Evolutionary conservation across 2,329 filamentous ascomycete species (phyloP), one percentile per base, ranked within the genome.

Genomic region (Ceratocystis ficicola): DNA sequence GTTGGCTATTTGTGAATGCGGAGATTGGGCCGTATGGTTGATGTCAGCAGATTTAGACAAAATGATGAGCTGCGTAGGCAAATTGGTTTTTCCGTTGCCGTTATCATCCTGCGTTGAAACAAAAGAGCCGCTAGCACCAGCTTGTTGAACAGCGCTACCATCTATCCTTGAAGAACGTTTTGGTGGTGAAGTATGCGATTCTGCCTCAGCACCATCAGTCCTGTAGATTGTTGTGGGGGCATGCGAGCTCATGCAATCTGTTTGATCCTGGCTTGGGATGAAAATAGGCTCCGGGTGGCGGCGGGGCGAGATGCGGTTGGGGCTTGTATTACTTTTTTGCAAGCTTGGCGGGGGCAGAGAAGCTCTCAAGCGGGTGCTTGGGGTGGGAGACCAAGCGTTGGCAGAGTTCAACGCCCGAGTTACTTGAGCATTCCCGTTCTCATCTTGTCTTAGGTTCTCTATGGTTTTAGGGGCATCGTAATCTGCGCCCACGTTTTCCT

Each of bases 211-310:
- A 20, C n/a, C 5, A 12, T 15, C 22, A 2, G 28, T 32, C 17
- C 10, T 25, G 52, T 2, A 30, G 28, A 15, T 17, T 15, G 22
- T 28, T 17, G 52, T 30, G 8, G 20, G 28, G 25, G 20, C 8
- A 64, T 57, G n/a, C 44, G 20, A 59, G 59, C 15, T 3, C 25
- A 6, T 44, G 46, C 3, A 10, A 12, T 36, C 22, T 15, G 5
- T 8, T 46, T 44, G 64, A 22, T 55, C 57, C 25, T 62, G 55
- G n/a, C 12, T 22, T 32, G 44, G 59, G 57, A 62, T 64, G 50
- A 64, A 44, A 64, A 64, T 64, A 25, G 63, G 44, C 25, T 64
- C 44, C 2, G 65, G 59, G 5, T 44, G 65, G 25, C 57, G 46
- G 55, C 44, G 60, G 25, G 50, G n/a, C 5, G 44, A 44, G n/a